These are phyloP conservation scores for Ascochyta viciae-villosae DNA, from an alignment of 2,329 filamentous ascomycete species.

Conservation along the genomic window DNA sequence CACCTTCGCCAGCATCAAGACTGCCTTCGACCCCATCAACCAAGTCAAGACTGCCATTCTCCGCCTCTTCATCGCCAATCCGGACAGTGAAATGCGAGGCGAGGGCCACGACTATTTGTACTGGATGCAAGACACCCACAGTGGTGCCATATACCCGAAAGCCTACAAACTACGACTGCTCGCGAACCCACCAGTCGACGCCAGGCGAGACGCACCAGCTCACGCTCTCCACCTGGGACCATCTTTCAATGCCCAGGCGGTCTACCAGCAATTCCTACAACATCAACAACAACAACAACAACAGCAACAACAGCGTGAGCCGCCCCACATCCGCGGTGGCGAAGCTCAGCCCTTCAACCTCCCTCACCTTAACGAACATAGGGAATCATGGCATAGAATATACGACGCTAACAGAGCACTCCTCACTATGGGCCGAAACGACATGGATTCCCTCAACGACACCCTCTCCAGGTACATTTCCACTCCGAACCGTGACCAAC, in stretches of 20 bases:
- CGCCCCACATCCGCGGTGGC: not conserved
- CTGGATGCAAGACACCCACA: constrained; percentile 28
- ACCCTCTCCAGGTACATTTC: not conserved
- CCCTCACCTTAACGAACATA: not conserved
- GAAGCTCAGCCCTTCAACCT: not conserved
- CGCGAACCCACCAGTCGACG: not conserved
- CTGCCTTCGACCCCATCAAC: not conserved
- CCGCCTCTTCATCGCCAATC: constrained; percentile 23
- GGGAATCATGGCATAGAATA: not conserved
- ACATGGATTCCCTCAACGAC: not conserved
- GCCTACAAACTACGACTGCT: not conserved
- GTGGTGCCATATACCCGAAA: not conserved
- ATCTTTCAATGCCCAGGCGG: not conserved
- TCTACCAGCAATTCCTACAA: not conserved
- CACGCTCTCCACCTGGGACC: not conserved
- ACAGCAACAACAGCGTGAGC: not conserved
- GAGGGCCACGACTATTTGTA: constrained; percentile 19
- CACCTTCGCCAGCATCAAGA: constrained; percentile 26
- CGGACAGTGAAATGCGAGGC: not conserved
- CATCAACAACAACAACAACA: not conserved
- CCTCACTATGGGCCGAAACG: not conserved
- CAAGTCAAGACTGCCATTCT: not conserved
- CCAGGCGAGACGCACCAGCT: not conserved
- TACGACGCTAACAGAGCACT: not conserved
- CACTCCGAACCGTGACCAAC: not conserved